Percentiles rank a stretch among this genome's conserved stretches.
These are phyloP conservation scores for Nicotiana otophora DNA, from an alignment of 257 asterid genomes.

Conservation along the genomic window DNA sequence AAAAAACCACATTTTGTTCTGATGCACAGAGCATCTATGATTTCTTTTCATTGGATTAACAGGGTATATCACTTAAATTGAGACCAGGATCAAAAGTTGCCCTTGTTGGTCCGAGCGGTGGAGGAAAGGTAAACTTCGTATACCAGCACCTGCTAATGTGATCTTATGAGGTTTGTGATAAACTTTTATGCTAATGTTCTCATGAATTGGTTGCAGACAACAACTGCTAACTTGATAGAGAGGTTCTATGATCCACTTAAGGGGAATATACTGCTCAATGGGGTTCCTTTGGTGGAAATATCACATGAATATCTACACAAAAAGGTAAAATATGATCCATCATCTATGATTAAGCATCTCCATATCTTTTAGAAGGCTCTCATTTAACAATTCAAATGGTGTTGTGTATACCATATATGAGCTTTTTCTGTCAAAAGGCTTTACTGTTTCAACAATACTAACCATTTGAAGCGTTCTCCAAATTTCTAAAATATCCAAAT, in stretches of 20 bases:
- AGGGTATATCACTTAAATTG: constrained; percentile 64
- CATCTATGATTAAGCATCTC: too few relatives aligned
- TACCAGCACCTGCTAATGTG: background rate
- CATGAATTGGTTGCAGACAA: constrained; percentile 47
- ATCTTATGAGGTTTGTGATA: background rate
- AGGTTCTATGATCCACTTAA: constrained; percentile 69
- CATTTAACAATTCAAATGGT: too few relatives aligned
- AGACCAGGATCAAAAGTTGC: constrained; percentile 76
- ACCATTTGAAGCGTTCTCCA: too few relatives aligned
- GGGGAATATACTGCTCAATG: constrained; percentile 61
- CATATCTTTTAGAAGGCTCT: too few relatives aligned
- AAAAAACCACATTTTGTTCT: background rate
- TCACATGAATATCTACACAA: constrained; percentile 59
- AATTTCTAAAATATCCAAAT: background rate
- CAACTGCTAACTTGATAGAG: constrained; percentile 82
- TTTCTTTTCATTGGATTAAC: constrained; percentile 10
- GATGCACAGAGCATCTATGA: background rate
- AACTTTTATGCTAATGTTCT: background rate
- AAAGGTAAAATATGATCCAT: constrained; percentile 37
- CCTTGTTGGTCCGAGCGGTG: constrained; percentile 86
- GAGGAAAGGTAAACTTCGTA: constrained; percentile 60
- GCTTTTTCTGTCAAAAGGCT: too few relatives aligned
- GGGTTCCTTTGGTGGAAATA: constrained; percentile 62
- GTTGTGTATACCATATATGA: too few relatives aligned
- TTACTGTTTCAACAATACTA: too few relatives aligned